A percentile compares a stretch with the other conserved stretches of the same genome.
These are phyloP conservation scores for Verticillium zaregamsianum DNA, from an alignment of 2,329 filamentous ascomycete genomes.

Conservation along the genomic window DNA sequence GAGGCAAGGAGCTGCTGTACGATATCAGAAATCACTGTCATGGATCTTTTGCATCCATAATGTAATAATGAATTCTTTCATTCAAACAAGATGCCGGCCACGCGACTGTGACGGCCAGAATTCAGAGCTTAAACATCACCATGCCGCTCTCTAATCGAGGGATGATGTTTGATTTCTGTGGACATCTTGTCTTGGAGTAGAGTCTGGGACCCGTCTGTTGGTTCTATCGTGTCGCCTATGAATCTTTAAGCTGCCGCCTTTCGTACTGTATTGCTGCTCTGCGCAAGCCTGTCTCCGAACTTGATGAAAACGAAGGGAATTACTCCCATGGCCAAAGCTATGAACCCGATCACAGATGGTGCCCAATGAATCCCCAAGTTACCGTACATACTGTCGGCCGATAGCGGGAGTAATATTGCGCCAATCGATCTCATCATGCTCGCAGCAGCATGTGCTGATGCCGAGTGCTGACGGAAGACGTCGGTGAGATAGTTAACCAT, in stretches of 20 bases:
- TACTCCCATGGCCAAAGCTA: conserved; percentile 45
- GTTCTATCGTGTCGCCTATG: too few species aligned
- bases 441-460: conserved; percentile 16
- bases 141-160: too few species aligned
- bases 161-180: too few species aligned
- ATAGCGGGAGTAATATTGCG: conserved; percentile 47
- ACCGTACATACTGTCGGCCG: conserved; percentile 45
- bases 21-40: neutral
- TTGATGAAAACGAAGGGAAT: conserved; percentile 51
- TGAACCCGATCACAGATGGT: conserved; percentile 44
- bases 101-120: too few species aligned
- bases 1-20: neutral
- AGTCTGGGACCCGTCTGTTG: too few species aligned
- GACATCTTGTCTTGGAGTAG: too few species aligned
- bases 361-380: conserved; percentile 43
- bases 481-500: conserved; percentile 64
- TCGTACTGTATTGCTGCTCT: neutral
- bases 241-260: neutral
- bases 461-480: conserved; percentile 43
- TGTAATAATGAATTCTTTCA: neutral
- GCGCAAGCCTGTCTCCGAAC: conserved; percentile 36
- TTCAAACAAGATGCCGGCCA: too few species aligned
- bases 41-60: neutral
- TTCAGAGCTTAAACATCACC: too few species aligned
- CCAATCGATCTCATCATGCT: conserved; percentile 12